Conservation (phyloP, 495 filamentous ascomycete species). For the Podospora appendiculata region DNA sequence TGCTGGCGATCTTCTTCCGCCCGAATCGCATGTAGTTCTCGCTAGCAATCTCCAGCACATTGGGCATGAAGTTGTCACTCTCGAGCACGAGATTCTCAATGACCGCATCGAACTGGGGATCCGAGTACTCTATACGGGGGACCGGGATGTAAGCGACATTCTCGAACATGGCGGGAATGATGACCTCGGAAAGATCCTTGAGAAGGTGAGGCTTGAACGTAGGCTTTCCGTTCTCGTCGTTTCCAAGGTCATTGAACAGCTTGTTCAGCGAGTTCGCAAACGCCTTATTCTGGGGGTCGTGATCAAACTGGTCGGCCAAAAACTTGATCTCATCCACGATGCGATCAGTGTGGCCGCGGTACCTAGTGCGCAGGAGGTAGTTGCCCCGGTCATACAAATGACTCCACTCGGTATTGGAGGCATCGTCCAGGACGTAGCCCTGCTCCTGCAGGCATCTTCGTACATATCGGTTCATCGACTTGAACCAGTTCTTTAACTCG, state of each 20-base stretch:
- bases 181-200: slow-evolving; percentile 80
- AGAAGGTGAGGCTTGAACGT: slow-evolving; percentile 87
- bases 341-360: slow-evolving; percentile 79
- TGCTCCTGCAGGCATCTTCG: slow-evolving; percentile 79
- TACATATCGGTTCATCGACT: slow-evolving; percentile 64
- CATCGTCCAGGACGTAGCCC: slow-evolving; percentile 83
- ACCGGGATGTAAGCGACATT: slow-evolving; percentile 86
- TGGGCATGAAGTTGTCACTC: slow-evolving; percentile 95
- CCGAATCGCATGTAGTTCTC: slow-evolving; percentile 97
- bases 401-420: slow-evolving; percentile 77
- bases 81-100: slow-evolving; percentile 94
- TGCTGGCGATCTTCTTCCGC: slow-evolving; percentile 68
- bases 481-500: slow-evolving; percentile 87
- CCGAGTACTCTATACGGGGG: slow-evolving; percentile 88
- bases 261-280: slow-evolving; percentile 71
- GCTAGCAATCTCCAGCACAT: slow-evolving; percentile 79
- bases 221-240: slow-evolving; percentile 68
- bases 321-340: slow-evolving; percentile 88
- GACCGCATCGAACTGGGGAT: slow-evolving; percentile 75
- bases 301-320: slow-evolving; percentile 77
- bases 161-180: slow-evolving; percentile 80
- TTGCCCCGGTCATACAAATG: slow-evolving; percentile 77
- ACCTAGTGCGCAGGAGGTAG: slow-evolving; percentile 82
- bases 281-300: slow-evolving; percentile 75
- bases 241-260: slow-evolving; percentile 81